Evolutionary conservation across 2,329 filamentous ascomycete species (phyloP), one percentile per base, ranked within the genome.

Genomic region (Monilinia fructigena): DNA sequence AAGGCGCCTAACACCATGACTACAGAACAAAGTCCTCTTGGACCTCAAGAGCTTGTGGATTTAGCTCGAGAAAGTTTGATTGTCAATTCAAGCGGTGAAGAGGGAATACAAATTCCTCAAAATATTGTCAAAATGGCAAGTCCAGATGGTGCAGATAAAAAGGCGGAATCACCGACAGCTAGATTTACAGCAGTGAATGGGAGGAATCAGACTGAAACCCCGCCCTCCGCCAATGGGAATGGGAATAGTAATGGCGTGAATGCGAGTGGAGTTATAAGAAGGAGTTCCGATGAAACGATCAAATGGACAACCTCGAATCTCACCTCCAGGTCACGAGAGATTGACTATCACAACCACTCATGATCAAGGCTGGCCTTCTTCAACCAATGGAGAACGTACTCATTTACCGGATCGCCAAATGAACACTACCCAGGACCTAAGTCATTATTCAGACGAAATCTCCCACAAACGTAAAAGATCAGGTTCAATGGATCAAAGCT

Each of bases 401-500:
- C 47, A 58, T 31, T n/a, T 64, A 47, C 65, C 65, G 26, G 60
- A 64, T 64, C 60, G 65, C 35, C 65, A 67, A 40, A 68, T 68
- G 53, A 55, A 68, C 26, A 71, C 71, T 50, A 65, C 55, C 14
- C 74, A 71, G 52, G 63, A 70, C 28, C 66, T 69, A 26, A 66
- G 68, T 48, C 40, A 68, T 18, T 73, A 75, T 63, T 64, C 72
- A 8, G 74, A 75, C 12, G 75, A 87, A 47, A 75, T 73, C 20
- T 78, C 82, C 23, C 82, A 86, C 72, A 89, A 89, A 77, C 85
- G 87, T 73, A 94, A 92, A 77, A 85, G 90, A 68, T 92, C 90
- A 8, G 79, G 82, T 55, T 91, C 89, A 7, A 76, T 80, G 48
- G 88, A 88, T 66, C 77, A 74, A 52, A 72, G 69, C 38, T 73